Evolutionary conservation across 2,329 filamentous ascomycete species (phyloP), one percentile per base, ranked within the genome.

Genomic region (Neofusicoccum cordaticola): DNA sequence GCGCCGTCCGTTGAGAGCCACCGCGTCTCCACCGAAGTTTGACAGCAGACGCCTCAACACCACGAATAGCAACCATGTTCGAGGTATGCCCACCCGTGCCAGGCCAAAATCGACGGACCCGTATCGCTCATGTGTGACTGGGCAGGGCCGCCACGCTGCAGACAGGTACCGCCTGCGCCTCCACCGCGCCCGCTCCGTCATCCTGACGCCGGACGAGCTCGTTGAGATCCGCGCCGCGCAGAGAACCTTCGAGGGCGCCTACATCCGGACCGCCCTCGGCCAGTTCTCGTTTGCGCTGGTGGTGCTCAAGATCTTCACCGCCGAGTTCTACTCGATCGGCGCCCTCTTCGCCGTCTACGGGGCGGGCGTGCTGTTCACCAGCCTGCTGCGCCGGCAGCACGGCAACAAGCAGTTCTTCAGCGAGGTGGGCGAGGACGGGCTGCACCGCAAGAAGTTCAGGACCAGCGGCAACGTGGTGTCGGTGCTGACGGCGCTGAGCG

Each of bases 321-420:
- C 89, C 61, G 95, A 98, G 75, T 98, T 99, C 82, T 98, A 98
- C 79, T 88, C 90, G 70, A 97, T 97, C 68, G 95, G 95, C n/a
- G 95, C 95, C 6, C 83, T 99, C 37, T 97, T 97, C 75, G 93
- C 95, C 48, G 88, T 92, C 56, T 98, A 98, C 74, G 95, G 94
- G 12, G 88, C 89, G 3, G 91, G 92, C 6, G 86, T 99, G 53
- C 82, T 98, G 73, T 83, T 91, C 31, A 92, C 96, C 66, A 90
- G 92, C 71, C 82, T 92, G 62, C 96, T 96, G 78, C 86, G 95
- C 65, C 88, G 95, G 62, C 91, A 93, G 74, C 91, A 97, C 78
- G 93, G 95, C 65, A 97, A 98, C 74, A 86, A 88, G 68, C 94
- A 98, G 78, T 98, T 99, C 80, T 98, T 98, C 78, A 86, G 83